Evolutionary conservation across 805 yeast genomes (phyloP).

Genomic region (Teunomyces panamensis): DNA sequence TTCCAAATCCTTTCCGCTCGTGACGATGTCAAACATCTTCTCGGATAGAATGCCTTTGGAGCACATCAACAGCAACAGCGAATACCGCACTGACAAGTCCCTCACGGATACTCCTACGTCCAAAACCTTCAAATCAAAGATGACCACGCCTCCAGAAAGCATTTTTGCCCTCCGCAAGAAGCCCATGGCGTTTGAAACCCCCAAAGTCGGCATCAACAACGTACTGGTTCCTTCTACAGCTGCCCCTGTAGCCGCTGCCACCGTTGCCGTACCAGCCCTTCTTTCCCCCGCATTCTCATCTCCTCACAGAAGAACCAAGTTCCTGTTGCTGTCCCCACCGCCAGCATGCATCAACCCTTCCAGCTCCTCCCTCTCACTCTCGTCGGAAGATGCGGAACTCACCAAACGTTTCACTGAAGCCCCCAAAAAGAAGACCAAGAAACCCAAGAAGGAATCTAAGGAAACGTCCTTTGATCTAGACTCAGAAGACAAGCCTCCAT

Average conservation of each 20-base stretch:
- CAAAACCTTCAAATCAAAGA: constrained; percentile 17
- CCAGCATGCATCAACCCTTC: constrained; percentile 14
- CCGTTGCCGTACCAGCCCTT: constrained; percentile 14
- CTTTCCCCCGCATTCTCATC: constrained; percentile 48
- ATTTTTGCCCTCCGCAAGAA: constrained; percentile 11
- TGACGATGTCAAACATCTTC: constrained; percentile 4
- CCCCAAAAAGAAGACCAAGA: constrained; percentile 23
- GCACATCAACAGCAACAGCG: constrained; percentile 7
- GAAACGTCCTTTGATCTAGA: constrained; percentile 42
- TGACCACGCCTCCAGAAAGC: constrained; percentile 39
- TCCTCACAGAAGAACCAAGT: constrained; percentile 33
- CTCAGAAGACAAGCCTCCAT: constrained; percentile 80
- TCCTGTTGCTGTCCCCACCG: constrained; percentile 12
- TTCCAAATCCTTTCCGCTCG: neutral
- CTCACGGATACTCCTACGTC: constrained; percentile 25
- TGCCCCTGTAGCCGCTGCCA: neutral
- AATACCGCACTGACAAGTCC: neutral
- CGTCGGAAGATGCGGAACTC: constrained; percentile 8
- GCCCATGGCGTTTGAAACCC: constrained; percentile 17
- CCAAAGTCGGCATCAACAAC: constrained; percentile 6
- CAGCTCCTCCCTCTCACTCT: constrained; percentile 9
- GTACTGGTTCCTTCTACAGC: neutral
- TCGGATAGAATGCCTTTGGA: constrained; percentile 5
- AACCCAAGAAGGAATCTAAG: constrained; percentile 24
- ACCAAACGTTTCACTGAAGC: constrained; percentile 8